phyloP scores from a whole-genome alignment of 257 asterid genomes.

The Jaltomata sinuosa region DNA sequence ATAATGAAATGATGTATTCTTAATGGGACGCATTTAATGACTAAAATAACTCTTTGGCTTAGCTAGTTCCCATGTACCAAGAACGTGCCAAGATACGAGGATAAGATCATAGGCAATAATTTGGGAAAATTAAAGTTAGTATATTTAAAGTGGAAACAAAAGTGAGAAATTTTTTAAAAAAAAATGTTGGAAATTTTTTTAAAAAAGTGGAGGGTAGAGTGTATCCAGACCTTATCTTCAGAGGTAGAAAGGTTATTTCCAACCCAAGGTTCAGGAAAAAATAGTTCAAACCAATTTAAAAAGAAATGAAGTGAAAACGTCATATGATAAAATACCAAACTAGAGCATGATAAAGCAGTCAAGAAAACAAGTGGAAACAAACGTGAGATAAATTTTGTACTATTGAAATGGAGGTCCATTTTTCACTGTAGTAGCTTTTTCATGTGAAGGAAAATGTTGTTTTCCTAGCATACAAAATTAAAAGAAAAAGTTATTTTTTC shows the following conservation, averaged over 20 bases:
- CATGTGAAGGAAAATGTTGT: conserved; percentile 4
- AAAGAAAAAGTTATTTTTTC: neutral
- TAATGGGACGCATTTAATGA: neutral
- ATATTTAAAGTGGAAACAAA: neutral
- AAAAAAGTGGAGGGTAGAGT: neutral
- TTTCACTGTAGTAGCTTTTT: neutral
- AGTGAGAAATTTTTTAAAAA: neutral
- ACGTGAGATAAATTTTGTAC: neutral
- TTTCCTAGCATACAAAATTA: conserved; percentile 11
- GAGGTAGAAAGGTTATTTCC: too few relatives aligned
- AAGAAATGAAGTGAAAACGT: too few relatives aligned
- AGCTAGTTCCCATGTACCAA: neutral
- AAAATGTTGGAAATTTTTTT: too few relatives aligned
- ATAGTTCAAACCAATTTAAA: too few relatives aligned
- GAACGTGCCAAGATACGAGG: neutral
- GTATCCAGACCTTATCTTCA: too few relatives aligned
- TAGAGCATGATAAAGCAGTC: neutral
- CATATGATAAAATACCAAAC: too few relatives aligned
- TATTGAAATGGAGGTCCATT: neutral
- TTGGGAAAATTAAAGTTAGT: neutral
- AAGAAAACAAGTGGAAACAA: neutral
- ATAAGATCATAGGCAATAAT: neutral
- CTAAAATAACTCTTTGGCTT: conserved; percentile 12
- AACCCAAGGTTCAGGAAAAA: too few relatives aligned
- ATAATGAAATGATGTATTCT: neutral